Percentiles rank a stretch among this genome's conserved stretches.
phyloP scores from a whole-genome alignment of 768 basidiomycete genomes.

The Pleurotus salmoneostramineus region DNA sequence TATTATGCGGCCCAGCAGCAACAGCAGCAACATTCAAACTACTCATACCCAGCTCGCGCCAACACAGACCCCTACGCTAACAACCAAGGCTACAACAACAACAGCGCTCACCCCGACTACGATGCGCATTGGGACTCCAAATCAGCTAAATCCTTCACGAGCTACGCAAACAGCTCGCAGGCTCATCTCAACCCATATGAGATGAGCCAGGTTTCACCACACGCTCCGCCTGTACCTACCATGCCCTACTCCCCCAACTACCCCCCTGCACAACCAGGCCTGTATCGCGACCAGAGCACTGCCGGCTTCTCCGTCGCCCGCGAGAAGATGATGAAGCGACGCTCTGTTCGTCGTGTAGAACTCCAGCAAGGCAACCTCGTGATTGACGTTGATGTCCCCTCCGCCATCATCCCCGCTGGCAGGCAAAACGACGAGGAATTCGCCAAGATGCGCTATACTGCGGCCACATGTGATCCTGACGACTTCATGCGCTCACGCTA shows the following conservation, averaged over 20 bases:
- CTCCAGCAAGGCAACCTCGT: constrained; percentile 83
- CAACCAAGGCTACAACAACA: constrained; percentile 13
- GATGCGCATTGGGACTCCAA: constrained; percentile 46
- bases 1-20: constrained; percentile 34
- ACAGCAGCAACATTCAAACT: constrained; percentile 16
- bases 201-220: constrained; percentile 43
- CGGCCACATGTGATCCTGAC: constrained; percentile 87
- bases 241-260: constrained; percentile 47
- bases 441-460: constrained; percentile 84
- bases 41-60: constrained; percentile 18
- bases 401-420: constrained; percentile 69
- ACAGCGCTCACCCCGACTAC: constrained; percentile 24
- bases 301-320: constrained; percentile 64
- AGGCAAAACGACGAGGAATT: constrained; percentile 66
- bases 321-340: constrained; percentile 80
- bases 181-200: constrained; percentile 68
- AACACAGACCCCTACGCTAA: constrained; percentile 27
- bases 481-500: constrained; percentile 79
- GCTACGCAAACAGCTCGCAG: constrained; percentile 66
- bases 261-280: constrained; percentile 54
- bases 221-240: constrained; percentile 50
- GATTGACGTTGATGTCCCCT: constrained; percentile 78
- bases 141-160: constrained; percentile 60
- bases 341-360: constrained; percentile 75
- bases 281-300: constrained; percentile 41